These are phyloP conservation scores for Naganishia liquefaciens DNA, from an alignment of 1,284 basidiomycete genomes.

Conservation along the genomic window DNA sequence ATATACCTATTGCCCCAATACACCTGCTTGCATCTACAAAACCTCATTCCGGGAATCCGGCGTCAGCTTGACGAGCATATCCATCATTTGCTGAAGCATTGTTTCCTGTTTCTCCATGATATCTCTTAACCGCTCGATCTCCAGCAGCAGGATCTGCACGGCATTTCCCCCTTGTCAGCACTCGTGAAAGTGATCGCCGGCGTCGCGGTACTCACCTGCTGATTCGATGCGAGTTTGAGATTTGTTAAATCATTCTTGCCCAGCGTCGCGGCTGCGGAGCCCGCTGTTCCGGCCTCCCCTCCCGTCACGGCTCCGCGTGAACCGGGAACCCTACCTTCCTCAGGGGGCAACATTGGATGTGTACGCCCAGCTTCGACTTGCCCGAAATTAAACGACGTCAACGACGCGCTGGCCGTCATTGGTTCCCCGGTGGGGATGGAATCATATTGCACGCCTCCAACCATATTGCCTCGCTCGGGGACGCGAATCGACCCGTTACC, in stretches of 20 bases:
- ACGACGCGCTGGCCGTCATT: conserved; percentile 2
- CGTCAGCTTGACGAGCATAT: conserved; percentile 15
- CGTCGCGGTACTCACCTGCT: conserved; percentile 42
- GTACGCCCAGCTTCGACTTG: conserved; percentile 27
- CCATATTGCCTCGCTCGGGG: conserved; percentile 26
- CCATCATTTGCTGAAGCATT: conserved; percentile 30
- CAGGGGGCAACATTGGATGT: conserved; percentile 18
- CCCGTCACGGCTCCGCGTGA: conserved; percentile 8
- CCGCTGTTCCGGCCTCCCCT: conserved; percentile 15
- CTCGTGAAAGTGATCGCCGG: too few relatives aligned
- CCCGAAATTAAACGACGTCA: conserved; percentile 13
- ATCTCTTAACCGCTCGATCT: conserved; percentile 32
- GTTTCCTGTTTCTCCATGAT: conserved; percentile 28
- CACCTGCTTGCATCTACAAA: not conserved
- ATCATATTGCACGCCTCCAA: conserved; percentile 28
- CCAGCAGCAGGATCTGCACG: conserved; percentile 30
- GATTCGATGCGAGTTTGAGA: conserved; percentile 53
- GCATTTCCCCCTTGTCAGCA: too few relatives aligned
- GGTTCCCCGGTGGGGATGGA: conserved; percentile 6
- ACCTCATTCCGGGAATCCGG: not conserved
- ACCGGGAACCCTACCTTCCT: conserved; percentile 13
- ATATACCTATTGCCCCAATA: not conserved
- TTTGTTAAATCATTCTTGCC: conserved; percentile 48
- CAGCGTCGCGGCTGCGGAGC: conserved; percentile 11
- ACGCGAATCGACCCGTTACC: conserved; percentile 4